phyloP scores from a whole-genome alignment of 2,329 filamentous ascomycete genomes.

The Neospermospora avenae region DNA sequence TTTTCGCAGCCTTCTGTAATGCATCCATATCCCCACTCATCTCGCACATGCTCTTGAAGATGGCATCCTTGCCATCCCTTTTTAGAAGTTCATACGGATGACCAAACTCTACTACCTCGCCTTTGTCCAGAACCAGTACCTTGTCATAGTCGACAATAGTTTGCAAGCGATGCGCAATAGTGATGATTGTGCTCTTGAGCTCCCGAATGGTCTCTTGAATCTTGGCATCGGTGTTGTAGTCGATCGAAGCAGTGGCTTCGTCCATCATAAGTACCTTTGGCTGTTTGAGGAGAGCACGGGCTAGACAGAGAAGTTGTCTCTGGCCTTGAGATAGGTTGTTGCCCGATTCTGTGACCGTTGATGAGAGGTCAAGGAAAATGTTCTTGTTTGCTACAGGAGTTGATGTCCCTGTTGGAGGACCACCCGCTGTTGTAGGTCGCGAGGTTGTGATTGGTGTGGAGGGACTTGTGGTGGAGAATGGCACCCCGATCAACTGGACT shows the following conservation, averaged over 20 bases:
- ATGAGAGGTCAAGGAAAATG: conserved; percentile 83
- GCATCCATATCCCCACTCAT: conserved; percentile 61
- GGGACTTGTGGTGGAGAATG: conserved; percentile 27
- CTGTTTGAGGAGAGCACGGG: conserved; percentile 84
- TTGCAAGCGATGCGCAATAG: conserved; percentile 91
- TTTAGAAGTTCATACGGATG: conserved; percentile 80
- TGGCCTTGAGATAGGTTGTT: conserved; percentile 95
- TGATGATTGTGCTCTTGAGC: conserved; percentile 88
- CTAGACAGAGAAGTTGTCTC: conserved; percentile 89
- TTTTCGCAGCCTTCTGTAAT: conserved; percentile 50
- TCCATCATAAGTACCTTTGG: conserved; percentile 98
- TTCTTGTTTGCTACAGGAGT: conserved; percentile 78
- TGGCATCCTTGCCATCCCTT: conserved; percentile 50
- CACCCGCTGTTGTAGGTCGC: conserved; percentile 27
- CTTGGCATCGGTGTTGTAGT: conserved; percentile 92
- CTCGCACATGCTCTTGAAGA: conserved; percentile 66
- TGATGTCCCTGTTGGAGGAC: conserved; percentile 31
- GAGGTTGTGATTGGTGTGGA: conserved; percentile 36
- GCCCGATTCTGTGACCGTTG: conserved; percentile 82
- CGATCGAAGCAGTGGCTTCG: conserved; percentile 95
- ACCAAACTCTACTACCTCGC: conserved; percentile 82
- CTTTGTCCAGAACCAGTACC: conserved; percentile 90
- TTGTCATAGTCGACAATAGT: conserved; percentile 99
- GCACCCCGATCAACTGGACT: conserved; percentile 77
- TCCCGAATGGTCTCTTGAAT: conserved; percentile 97